These are phyloP conservation scores for Trametes punicea DNA, from an alignment of 768 basidiomycete species.

Conservation along the genomic window DNA sequence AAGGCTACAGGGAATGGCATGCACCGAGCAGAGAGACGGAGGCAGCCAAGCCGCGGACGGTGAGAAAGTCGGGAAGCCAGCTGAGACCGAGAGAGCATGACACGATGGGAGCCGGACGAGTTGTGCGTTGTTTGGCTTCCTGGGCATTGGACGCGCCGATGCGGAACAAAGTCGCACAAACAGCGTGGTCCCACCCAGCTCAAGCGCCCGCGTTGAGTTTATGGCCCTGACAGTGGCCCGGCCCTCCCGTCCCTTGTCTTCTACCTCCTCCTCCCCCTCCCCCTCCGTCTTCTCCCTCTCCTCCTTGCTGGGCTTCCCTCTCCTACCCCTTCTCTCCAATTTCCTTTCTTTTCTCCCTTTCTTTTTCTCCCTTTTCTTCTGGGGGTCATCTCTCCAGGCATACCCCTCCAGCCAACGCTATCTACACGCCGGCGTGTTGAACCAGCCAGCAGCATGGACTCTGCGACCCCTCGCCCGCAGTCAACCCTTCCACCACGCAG, in stretches of 20 bases:
- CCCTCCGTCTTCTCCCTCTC: conserved; percentile 8
- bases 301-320: conserved; percentile 5
- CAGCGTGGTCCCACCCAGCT: not conserved
- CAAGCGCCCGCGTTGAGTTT: conserved; percentile 10
- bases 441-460: conserved; percentile 30
- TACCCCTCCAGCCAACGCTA: conserved; percentile 16
- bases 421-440: conserved; percentile 46
- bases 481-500: conserved; percentile 37
- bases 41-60: not conserved
- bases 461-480: conserved; percentile 32
- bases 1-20: not conserved
- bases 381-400: conserved; percentile 1
- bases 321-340: conserved; percentile 21
- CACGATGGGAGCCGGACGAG: not conserved
- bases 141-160: too few relatives aligned
- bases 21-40: not conserved
- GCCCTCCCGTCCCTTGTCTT: not conserved
- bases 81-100: not conserved
- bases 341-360: conserved; percentile 5
- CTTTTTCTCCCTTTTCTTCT: not conserved
- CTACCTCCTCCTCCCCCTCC: conserved; percentile 12
- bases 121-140: not conserved
- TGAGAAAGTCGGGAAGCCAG: not conserved
- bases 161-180: conserved; percentile 18
- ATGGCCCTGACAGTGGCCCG: not conserved